These are phyloP conservation scores for Paraurostyla sp. DNA, from an alignment of 73 alveolate genomes.

Conservation along the genomic window DNA sequence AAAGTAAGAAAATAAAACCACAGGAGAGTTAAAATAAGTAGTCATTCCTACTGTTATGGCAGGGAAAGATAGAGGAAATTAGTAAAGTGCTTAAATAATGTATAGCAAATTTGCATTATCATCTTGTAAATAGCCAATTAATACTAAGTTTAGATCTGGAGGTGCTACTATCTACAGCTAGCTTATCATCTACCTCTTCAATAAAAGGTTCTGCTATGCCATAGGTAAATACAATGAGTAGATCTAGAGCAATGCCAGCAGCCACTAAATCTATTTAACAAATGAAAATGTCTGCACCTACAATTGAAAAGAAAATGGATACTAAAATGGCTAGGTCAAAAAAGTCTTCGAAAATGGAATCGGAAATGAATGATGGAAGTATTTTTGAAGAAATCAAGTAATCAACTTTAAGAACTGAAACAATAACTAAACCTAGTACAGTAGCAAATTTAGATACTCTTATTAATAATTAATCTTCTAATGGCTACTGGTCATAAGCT, in stretches of 20 bases:
- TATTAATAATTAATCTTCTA: background rate
- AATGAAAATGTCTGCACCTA: background rate
- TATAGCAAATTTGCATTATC: background rate
- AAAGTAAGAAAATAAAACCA: background rate
- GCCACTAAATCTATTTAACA: background rate
- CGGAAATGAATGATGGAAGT: background rate
- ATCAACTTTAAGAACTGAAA: background rate
- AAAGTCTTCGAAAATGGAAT: background rate
- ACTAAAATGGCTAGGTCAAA: background rate
- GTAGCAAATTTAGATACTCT: background rate
- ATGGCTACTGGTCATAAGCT: background rate
- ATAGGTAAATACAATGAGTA: background rate
- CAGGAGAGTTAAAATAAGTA: conserved; percentile 45
- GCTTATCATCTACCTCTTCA: too few relatives aligned
- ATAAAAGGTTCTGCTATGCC: too few relatives aligned
- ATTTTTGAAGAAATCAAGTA: too few relatives aligned
- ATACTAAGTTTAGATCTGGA: too few relatives aligned
- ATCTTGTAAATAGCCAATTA: background rate
- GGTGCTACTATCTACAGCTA: too few relatives aligned
- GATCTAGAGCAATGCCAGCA: background rate
- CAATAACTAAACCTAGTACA: background rate
- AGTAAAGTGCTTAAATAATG: background rate
- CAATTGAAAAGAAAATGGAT: background rate
- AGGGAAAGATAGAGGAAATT: background rate
- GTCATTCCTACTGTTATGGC: conserved; percentile 8